These are phyloP conservation scores for Sphenostylis stenocarpa DNA, from an alignment of 306 rosid genomes.

Conservation along the genomic window DNA sequence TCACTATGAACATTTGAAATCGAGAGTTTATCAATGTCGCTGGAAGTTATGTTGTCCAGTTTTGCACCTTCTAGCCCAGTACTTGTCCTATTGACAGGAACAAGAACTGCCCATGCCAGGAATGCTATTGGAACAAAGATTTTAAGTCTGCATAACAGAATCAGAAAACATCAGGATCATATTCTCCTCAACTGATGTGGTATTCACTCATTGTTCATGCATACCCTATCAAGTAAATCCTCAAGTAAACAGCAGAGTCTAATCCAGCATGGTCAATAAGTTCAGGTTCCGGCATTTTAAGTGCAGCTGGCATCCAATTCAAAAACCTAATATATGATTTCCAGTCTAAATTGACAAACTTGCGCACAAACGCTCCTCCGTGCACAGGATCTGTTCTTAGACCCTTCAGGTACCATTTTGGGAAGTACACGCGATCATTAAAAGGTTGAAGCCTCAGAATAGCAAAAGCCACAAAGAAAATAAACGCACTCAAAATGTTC, in stretches of 20 bases:
- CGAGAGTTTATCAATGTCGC: conserved; percentile 84
- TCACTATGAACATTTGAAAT: conserved; percentile 58
- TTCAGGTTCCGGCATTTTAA: conserved; percentile 92
- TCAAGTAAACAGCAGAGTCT: conserved; percentile 92
- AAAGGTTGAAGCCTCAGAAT: conserved; percentile 93
- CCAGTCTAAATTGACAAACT: conserved; percentile 86
- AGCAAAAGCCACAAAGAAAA: conserved; percentile 81
- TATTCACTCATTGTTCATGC: conserved; percentile 9
- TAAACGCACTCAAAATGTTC: conserved; percentile 71
- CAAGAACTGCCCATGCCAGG: conserved; percentile 80
- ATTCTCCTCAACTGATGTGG: conserved; percentile 1
- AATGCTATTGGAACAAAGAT: conserved; percentile 88
- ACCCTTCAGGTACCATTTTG: conserved; percentile 91
- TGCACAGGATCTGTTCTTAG: conserved; percentile 73
- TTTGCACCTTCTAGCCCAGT: conserved; percentile 25
- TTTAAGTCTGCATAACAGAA: conserved; percentile 70
- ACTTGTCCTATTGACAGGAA: conserved; percentile 81
- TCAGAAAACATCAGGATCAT: conserved; percentile 21
- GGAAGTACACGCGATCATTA: conserved; percentile 93
- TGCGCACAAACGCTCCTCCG: conserved; percentile 69
- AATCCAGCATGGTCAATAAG: conserved; percentile 96
- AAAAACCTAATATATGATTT: conserved; percentile 68
- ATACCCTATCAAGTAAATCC: conserved; percentile 94
- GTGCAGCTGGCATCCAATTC: conserved; percentile 97
- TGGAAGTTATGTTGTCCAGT: conserved; percentile 62